Conservation (phyloP, 2,329 filamentous ascomycete species). For the Paramyrothecium roridum region DNA sequence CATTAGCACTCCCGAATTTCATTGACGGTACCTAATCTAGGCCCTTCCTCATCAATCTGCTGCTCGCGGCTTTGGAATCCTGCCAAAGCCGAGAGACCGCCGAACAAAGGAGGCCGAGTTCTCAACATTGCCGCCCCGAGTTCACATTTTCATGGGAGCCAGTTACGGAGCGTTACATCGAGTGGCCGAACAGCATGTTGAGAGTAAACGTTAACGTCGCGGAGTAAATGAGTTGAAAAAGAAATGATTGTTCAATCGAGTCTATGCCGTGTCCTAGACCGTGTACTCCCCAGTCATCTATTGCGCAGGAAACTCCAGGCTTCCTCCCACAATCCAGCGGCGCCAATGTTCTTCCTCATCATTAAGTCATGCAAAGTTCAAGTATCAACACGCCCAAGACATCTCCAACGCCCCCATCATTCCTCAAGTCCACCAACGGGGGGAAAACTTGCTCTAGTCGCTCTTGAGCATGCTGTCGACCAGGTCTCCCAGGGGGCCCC, state of each 20-base stretch:
- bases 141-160: no score
- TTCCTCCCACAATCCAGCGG: not conserved
- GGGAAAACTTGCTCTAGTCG: constrained; percentile 49
- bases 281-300: not conserved
- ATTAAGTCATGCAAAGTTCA: constrained; percentile 13
- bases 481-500: constrained; percentile 90
- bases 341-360: not conserved
- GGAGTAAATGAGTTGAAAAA: no score
- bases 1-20: no score
- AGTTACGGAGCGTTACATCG: no score
- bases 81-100: no score
- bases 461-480: constrained; percentile 98
- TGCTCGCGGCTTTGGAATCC: no score
- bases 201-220: no score
- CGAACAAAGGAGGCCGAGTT: no score
- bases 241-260: not conserved
- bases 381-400: constrained; percentile 4
- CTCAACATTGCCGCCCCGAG: no score
- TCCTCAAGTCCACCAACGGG: not conserved
- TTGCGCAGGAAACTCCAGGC: not conserved
- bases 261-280: not conserved
- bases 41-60: no score
- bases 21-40: no score
- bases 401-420: not conserved
- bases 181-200: no score